Percentiles rank a stretch among this genome's conserved stretches.
Evolutionary conservation across 257 asterid species (phyloP).

Genomic region (Primulina eburnea): DNA sequence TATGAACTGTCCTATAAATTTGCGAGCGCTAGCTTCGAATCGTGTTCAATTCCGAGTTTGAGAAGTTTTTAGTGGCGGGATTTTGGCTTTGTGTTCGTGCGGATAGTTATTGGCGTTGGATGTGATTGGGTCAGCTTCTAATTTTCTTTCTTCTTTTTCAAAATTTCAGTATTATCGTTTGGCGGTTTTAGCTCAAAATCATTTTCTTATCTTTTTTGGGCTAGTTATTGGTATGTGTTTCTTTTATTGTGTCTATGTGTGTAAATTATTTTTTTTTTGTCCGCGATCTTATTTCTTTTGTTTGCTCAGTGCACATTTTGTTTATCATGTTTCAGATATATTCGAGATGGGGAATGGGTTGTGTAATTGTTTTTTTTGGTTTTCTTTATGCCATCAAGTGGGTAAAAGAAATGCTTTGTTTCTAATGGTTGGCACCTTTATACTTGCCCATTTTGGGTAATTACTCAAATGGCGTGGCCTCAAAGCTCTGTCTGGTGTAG

Average conservation of each 20-base stretch:
- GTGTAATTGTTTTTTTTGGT: slow-evolving; percentile 3
- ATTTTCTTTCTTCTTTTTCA: slow-evolving; percentile 3
- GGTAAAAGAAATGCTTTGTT: slow-evolving; percentile 7
- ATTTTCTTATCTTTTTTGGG: slow-evolving; percentile 1
- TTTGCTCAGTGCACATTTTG: slow-evolving; percentile 10
- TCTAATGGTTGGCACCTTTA: slow-evolving; percentile 17
- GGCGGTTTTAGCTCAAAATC: background rate
- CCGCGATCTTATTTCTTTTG: slow-evolving; percentile 6
- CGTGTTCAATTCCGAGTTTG: slow-evolving; percentile 28
- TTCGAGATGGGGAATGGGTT: slow-evolving; percentile 20
- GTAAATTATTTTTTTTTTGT: background rate
- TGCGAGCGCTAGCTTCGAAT: slow-evolving; percentile 15
- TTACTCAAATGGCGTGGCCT: slow-evolving; percentile 18
- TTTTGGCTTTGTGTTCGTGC: slow-evolving; percentile 19
- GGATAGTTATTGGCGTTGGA: slow-evolving; percentile 16
- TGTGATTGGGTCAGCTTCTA: slow-evolving; percentile 3
- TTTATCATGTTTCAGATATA: slow-evolving; percentile 9
- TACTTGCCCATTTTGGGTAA: slow-evolving; percentile 20
- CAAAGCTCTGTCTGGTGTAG: slow-evolving; percentile 11
- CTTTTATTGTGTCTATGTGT: background rate
- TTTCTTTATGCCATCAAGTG: slow-evolving; percentile 3
- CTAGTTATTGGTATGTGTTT: background rate
- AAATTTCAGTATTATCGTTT: too few species aligned
- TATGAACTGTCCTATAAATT: background rate
- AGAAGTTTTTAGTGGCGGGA: slow-evolving; percentile 25